Base-by-base conservation (phyloP, 2,329 filamentous ascomycete genomes). In the Macroventuria anomochaeta region DNA sequence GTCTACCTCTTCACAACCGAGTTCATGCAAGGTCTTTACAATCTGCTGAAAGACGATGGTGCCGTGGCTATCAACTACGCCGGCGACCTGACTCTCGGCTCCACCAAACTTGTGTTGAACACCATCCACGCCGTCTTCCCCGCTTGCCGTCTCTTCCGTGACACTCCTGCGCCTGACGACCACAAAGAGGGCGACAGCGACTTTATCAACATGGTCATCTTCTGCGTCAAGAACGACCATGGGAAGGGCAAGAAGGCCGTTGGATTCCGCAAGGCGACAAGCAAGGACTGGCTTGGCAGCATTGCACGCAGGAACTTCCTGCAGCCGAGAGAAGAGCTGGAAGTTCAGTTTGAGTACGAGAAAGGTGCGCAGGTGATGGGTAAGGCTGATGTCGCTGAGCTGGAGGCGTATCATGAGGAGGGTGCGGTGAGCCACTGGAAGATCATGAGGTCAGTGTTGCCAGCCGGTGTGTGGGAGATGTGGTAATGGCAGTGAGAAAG, bases 21-120 rank as follows among this genome's bases (percentile, higher is more conserved):
- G 64, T 97, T 99, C 67, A 77, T 99, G 36, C 75, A 83, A 46
- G 85, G 88, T 5, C 80, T 99, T 1, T 79, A 85, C 60, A 73
- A 81, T 4, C 82, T 97, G 6, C 80, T 99, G 38, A 89, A 86
- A 59, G 84, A 88, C 0, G 83, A 90, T 44, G 95, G 95, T 34
- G 88, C 90, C 12, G 88, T 97, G 65, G 93, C 93, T 5, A 95
- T 99, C 73, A 99, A 97, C 78, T 99, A 97, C 73, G 95, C 95
- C 5, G 95, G 93, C 44, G 93, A 97, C 73, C 83, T 97, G 47
- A 78, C 83, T 13, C 82, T 93, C 21, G 88, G 90, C 3, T 85
- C 91, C 0, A 88, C 93, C 11, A 85, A 84, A 50, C 85, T 93
- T 26, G 84, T 96, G 21, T 85, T 96, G 63, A 86, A 88, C 68